Evolutionary conservation across 2,329 filamentous ascomycete genomes (phyloP).

Genomic region (Aspergillus sclerotialis): DNA sequence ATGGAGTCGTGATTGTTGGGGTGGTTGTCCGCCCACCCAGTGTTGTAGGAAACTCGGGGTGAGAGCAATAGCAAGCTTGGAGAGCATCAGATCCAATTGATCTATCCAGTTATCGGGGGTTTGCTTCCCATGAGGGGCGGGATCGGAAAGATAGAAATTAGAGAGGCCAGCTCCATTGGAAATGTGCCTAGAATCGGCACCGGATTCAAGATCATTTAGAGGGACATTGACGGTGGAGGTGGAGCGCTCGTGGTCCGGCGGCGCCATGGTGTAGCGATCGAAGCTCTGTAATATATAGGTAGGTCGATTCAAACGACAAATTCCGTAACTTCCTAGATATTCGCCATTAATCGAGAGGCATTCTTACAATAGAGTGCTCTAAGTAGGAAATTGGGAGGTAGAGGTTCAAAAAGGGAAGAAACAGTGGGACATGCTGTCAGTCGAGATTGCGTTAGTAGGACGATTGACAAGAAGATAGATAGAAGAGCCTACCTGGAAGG

Average conservation of each 20-base stretch:
- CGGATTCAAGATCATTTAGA: slow-evolving; percentile 22
- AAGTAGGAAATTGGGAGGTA: too few species aligned
- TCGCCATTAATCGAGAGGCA: background rate
- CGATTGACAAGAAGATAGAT: too few species aligned
- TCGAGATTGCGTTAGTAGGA: too few species aligned
- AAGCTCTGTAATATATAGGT: background rate
- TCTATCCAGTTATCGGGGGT: slow-evolving; percentile 18
- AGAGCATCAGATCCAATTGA: slow-evolving; percentile 14
- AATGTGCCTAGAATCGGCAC: slow-evolving; percentile 4
- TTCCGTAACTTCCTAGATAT: background rate
- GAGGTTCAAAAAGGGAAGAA: too few species aligned
- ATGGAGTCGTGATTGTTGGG: slow-evolving; percentile 24
- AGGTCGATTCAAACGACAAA: background rate
- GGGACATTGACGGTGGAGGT: slow-evolving; percentile 20
- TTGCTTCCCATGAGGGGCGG: slow-evolving; percentile 13
- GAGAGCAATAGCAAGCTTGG: slow-evolving; percentile 21
- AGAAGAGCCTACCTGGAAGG: too few species aligned
- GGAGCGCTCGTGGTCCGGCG: slow-evolving; percentile 10
- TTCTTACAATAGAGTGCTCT: background rate
- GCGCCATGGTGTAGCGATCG: slow-evolving; percentile 8
- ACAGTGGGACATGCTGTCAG: too few species aligned
- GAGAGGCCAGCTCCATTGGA: slow-evolving; percentile 17
- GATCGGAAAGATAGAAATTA: slow-evolving; percentile 18
- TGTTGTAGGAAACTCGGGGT: slow-evolving; percentile 32
- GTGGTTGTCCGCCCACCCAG: slow-evolving; percentile 22